Evolutionary conservation across 1,139 yeast genomes (phyloP).

Genomic region (Lodderomyces margitis): DNA sequence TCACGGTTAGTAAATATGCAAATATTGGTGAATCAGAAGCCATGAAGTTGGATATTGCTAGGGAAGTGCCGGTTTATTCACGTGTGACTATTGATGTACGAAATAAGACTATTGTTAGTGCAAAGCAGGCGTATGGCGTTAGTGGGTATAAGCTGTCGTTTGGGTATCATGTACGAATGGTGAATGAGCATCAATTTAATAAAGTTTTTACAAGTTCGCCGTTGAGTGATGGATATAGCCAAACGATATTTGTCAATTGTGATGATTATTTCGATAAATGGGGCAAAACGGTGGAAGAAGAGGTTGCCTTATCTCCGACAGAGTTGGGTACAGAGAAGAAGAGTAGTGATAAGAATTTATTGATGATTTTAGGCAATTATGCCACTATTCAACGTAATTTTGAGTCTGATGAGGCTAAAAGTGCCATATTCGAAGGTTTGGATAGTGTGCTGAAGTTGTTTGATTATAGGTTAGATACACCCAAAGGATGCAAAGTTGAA

Average conservation of each 20-base stretch:
- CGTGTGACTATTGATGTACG: slow-evolving; percentile 77
- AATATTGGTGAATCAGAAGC: slow-evolving; percentile 66
- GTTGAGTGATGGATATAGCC: slow-evolving; percentile 66
- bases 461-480: slow-evolving; percentile 59
- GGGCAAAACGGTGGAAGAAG: slow-evolving; percentile 12
- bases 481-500: slow-evolving; percentile 61
- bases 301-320: no score
- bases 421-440: slow-evolving; percentile 26
- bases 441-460: slow-evolving; percentile 59
- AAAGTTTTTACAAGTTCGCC: slow-evolving; percentile 71
- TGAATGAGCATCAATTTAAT: slow-evolving; percentile 49
- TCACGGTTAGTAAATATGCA: slow-evolving; percentile 55
- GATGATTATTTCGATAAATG: slow-evolving; percentile 55
- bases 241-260: slow-evolving; percentile 62
- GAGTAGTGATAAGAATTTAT: slow-evolving; percentile 13
- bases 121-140: slow-evolving; percentile 66
- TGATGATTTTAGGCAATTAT: slow-evolving; percentile 66
- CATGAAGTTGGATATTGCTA: slow-evolving; percentile 51
- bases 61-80: slow-evolving; percentile 72
- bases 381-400: slow-evolving; percentile 54
- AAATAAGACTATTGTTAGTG: slow-evolving; percentile 64
- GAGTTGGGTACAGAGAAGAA: slow-evolving; percentile 9
- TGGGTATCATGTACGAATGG: slow-evolving; percentile 76
- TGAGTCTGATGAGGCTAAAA: slow-evolving; percentile 33
- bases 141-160: slow-evolving; percentile 60